Conservation (phyloP, 2,329 filamentous ascomycete species). For the Calonectria hawksworthii region DNA sequence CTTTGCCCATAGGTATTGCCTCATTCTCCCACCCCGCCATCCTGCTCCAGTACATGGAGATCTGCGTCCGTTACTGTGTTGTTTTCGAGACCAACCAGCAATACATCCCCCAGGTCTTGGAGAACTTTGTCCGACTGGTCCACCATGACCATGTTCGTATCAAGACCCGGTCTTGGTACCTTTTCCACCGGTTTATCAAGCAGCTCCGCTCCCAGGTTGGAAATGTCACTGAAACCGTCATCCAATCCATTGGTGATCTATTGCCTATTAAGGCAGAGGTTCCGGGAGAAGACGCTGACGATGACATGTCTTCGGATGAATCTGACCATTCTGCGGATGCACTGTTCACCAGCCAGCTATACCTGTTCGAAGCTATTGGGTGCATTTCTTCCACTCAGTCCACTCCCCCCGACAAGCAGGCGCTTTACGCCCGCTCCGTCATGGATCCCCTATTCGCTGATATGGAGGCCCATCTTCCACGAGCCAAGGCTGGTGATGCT, state of each 20-base stretch:
- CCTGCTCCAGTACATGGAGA: constrained; percentile 97
- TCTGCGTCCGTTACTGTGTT: constrained; percentile 91
- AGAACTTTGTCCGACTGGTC: constrained; percentile 91
- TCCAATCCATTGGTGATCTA: constrained; percentile 89
- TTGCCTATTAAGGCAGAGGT: constrained; percentile 93
- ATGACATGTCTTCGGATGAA: constrained; percentile 96
- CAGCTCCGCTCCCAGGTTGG: constrained; percentile 87
- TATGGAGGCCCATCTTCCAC: constrained; percentile 82
- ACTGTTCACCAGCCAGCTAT: constrained; percentile 90
- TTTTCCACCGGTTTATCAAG: constrained; percentile 94
- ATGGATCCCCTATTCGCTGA: constrained; percentile 93
- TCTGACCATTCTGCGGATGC: constrained; percentile 92
- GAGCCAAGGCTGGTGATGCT: constrained; percentile 85
- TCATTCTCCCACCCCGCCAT: constrained; percentile 92
- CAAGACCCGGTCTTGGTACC: constrained; percentile 93
- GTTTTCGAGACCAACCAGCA: constrained; percentile 91
- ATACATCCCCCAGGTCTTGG: constrained; percentile 87
- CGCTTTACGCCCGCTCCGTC: constrained; percentile 87
- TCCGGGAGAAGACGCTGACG: constrained; percentile 80
- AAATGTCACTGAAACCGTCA: constrained; percentile 91
- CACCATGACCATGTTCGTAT: constrained; percentile 91
- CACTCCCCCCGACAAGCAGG: constrained; percentile 87
- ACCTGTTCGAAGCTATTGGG: constrained; percentile 94
- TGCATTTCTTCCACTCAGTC: constrained; percentile 87
- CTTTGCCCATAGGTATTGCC: constrained; percentile 75